phyloP scores from a whole-genome alignment of 305 asterid genomes.

The Caryopteris hybrid region DNA sequence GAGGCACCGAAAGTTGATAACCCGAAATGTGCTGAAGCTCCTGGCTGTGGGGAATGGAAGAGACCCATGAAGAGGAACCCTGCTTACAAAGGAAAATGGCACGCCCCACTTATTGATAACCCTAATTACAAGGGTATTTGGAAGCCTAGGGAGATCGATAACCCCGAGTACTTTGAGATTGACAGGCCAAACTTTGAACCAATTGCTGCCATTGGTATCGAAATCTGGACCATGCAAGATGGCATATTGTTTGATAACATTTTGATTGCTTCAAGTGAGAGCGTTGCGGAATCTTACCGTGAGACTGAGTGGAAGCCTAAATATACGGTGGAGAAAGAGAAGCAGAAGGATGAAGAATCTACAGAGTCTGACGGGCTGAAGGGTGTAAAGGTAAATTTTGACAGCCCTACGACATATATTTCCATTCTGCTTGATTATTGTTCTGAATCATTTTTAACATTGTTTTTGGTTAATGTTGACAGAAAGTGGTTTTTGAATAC shows the following conservation, averaged over 20 bases:
- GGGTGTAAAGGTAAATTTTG: conserved; percentile 62
- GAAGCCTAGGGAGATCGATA: conserved; percentile 79
- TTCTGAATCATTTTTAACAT: neutral
- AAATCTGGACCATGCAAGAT: conserved; percentile 99
- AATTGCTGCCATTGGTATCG: conserved; percentile 91
- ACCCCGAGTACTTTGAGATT: conserved; percentile 80
- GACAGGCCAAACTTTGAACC: conserved; percentile 87
- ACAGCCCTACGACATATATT: neutral
- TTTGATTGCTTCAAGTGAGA: conserved; percentile 65
- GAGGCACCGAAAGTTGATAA: conserved; percentile 92
- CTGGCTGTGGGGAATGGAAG: conserved; percentile 99
- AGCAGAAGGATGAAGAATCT: conserved; percentile 59
- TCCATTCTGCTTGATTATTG: neutral
- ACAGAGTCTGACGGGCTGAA: conserved; percentile 63
- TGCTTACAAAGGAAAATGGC: conserved; percentile 93
- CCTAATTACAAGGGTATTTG: conserved; percentile 92
- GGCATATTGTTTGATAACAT: conserved; percentile 87
- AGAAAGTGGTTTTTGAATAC: conserved; percentile 72
- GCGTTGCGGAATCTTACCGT: conserved; percentile 62
- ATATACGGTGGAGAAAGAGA: conserved; percentile 69
- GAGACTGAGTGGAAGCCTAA: conserved; percentile 75
- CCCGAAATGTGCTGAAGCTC: conserved; percentile 77
- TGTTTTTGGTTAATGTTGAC: conserved; percentile 21
- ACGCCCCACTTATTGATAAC: conserved; percentile 79
- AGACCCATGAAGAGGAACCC: conserved; percentile 82